Base-by-base conservation (phyloP, 2,329 filamentous ascomycete genomes). In the Drechslerella dactyloides region DNA sequence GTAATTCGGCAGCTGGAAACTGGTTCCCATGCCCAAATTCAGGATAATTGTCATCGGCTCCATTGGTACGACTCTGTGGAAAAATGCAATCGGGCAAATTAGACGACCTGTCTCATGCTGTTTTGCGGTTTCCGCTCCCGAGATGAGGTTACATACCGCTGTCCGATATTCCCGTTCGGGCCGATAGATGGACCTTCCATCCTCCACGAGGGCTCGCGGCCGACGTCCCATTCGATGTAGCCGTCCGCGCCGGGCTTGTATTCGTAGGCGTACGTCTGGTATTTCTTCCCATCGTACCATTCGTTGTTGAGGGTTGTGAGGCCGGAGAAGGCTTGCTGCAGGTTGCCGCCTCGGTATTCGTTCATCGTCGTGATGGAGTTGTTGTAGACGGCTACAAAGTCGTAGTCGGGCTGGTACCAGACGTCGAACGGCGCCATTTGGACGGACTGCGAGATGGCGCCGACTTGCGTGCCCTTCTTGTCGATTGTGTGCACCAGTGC, bases 351-450 rank as follows among this genome's bases (percentile, higher is more conserved):
- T 27, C 81, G 81, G 74, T 84, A 86, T 1, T 79, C 78, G 70
- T 86, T 86, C 65, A 84, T 80, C 11, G 78, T 79, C 15, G 82
- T 83, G 35, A 82, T 78, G 3, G 80, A 78, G 70, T 82, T 81
- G 74, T 84, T 80, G 0, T 83, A 83, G 19, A 83, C 83, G 15
- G 82, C 80, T 65, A 84, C 81, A 74, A 81, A 85, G 17, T 89
- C 84, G 74, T 84, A 84, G 76, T 89, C 83, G 7, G 87, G 87
- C 79, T 86, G 85, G 76, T 89, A 90, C 82, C 85, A 89, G 87
- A 74, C 58, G 52, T 80, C 79, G 42, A 80, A 80, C 0, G 79
- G 79, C 1, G 79, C 79, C 7, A 80, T 76, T 64, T 80, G 79
- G n/a, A 76, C 75, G 58, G 77, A 78, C 51, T 80, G 79, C 66